These are phyloP conservation scores for Vanilla planifolia DNA, from an alignment of 106 monocot species.

Conservation along the genomic window DNA sequence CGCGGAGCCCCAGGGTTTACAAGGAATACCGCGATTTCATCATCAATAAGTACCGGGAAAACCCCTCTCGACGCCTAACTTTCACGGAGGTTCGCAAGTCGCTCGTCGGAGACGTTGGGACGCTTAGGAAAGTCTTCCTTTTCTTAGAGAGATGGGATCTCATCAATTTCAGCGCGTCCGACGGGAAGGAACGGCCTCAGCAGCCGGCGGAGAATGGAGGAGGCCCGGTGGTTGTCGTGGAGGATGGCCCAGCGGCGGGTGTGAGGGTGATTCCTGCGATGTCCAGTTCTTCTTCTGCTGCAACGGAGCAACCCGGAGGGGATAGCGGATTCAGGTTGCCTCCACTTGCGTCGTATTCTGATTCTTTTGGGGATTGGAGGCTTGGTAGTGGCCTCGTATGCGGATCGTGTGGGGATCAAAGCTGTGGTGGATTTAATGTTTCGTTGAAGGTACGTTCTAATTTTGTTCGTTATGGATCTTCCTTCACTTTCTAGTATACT, in stretches of 20 bases:
- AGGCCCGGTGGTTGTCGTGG: constrained; percentile 17
- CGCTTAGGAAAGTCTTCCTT: constrained; percentile 53
- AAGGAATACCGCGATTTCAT: constrained; percentile 97
- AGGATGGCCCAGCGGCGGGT: constrained; percentile 33
- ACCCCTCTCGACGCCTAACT: constrained; percentile 45
- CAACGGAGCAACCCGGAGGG: constrained; percentile 5
- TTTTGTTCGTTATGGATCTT: not conserved
- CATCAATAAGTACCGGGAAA: constrained; percentile 84
- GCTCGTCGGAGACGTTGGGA: constrained; percentile 62
- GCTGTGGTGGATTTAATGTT: constrained; percentile 15
- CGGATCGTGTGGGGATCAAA: constrained; percentile 41
- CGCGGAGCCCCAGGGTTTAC: constrained; percentile 78
- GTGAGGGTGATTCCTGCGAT: constrained; percentile 40
- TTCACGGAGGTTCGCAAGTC: constrained; percentile 79
- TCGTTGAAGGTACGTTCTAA: constrained; percentile 31
- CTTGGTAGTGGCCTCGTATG: constrained; percentile 27
- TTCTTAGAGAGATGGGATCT: constrained; percentile 69
- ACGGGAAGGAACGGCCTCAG: not conserved
- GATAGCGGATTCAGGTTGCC: constrained; percentile 45
- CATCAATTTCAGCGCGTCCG: constrained; percentile 56
- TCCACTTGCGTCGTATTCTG: constrained; percentile 65
- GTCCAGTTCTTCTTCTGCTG: not conserved
- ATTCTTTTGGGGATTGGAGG: constrained; percentile 48
- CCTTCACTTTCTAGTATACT: not conserved
- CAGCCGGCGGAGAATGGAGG: not conserved